A percentile compares a stretch with the other conserved stretches of the same genome.
Evolutionary conservation across 257 asterid species (phyloP).

Genomic region (Salvia splendens): DNA sequence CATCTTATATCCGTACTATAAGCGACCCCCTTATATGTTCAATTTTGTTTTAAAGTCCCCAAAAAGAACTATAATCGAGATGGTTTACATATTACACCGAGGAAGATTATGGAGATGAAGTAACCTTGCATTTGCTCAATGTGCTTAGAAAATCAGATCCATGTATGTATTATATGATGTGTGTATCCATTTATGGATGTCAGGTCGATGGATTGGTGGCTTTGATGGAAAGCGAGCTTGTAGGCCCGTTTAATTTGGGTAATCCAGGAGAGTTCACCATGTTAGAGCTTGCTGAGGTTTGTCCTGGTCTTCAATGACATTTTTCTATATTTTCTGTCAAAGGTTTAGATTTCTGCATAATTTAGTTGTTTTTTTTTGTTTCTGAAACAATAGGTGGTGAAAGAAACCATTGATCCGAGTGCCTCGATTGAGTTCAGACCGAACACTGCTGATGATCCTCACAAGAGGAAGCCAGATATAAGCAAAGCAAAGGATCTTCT

Average conservation of each 20-base stretch:
- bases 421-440: slow-evolving; percentile 76
- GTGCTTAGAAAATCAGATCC: background rate
- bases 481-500: slow-evolving; percentile 87
- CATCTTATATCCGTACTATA: background rate
- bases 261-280: slow-evolving; percentile 75
- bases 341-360: background rate
- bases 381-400: slow-evolving; percentile 65
- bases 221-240: slow-evolving; percentile 70
- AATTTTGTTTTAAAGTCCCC: background rate
- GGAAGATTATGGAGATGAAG: slow-evolving; percentile 19
- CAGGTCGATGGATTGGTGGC: slow-evolving; percentile 70
- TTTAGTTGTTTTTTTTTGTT: slow-evolving; percentile 21
- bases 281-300: slow-evolving; percentile 74
- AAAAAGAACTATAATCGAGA: background rate
- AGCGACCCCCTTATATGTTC: background rate
- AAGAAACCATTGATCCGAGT: slow-evolving; percentile 88
- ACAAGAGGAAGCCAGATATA: slow-evolving; percentile 95
- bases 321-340: background rate
- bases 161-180: background rate
- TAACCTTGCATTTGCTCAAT: background rate
- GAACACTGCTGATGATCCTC: slow-evolving; percentile 98
- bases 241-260: slow-evolving; percentile 72
- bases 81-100: background rate
- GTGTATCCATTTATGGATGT: slow-evolving; percentile 21
- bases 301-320: slow-evolving; percentile 26